Evolutionary conservation across 139 green algal species (phyloP).

Genomic region (Pedinophyceae sp.): DNA sequence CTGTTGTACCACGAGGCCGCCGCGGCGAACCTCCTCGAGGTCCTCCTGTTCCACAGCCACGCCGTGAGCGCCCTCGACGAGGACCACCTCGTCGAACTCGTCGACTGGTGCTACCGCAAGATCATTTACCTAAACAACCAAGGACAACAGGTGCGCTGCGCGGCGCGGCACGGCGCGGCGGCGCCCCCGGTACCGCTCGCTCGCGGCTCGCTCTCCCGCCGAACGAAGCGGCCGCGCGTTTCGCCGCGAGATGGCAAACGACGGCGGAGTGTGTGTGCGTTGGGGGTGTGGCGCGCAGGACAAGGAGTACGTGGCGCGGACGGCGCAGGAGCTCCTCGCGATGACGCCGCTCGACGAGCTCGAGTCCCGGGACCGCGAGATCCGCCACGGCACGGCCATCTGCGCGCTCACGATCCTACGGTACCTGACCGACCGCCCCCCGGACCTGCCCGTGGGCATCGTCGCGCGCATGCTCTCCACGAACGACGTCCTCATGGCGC

Average conservation of each 20-base stretch:
- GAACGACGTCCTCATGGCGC: slow-evolving; percentile 51
- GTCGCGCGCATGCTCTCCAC: slow-evolving; percentile 40
- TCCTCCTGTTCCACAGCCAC: slow-evolving; percentile 43
- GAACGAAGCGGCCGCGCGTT: too few species aligned
- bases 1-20: slow-evolving; percentile 53
- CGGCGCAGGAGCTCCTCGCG: slow-evolving; percentile 25
- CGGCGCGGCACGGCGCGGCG: too few species aligned
- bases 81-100: slow-evolving; percentile 49
- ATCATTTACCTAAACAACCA: slow-evolving; percentile 39
- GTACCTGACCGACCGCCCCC: slow-evolving; percentile 60
- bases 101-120: slow-evolving; percentile 54
- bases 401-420: slow-evolving; percentile 50
- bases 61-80: slow-evolving; percentile 36
- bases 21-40: slow-evolving; percentile 69
- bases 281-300: background rate
- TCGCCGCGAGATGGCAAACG: too few species aligned
- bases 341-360: slow-evolving; percentile 38
- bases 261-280: too few species aligned
- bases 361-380: slow-evolving; percentile 32
- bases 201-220: too few species aligned
- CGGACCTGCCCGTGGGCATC: slow-evolving; percentile 36
- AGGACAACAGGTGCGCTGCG: background rate
- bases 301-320: slow-evolving; percentile 2
- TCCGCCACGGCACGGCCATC: slow-evolving; percentile 38
- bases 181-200: too few species aligned